phyloP scores from a whole-genome alignment of 1,284 basidiomycete species.

The Trichosporon coremiiforme region DNA sequence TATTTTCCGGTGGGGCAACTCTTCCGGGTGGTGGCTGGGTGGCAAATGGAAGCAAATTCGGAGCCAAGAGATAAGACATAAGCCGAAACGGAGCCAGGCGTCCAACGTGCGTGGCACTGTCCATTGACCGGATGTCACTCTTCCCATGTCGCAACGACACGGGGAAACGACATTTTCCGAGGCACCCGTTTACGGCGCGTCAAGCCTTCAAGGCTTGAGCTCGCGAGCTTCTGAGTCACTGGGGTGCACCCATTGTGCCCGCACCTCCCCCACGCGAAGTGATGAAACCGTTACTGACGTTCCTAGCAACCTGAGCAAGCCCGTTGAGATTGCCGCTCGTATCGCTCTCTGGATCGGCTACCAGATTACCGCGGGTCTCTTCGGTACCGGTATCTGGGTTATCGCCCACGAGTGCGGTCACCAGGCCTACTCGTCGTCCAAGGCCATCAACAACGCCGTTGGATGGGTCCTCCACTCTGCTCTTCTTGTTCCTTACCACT shows the following conservation, averaged over 20 bases:
- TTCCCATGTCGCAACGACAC: conserved; percentile 1
- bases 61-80: conserved; percentile 10
- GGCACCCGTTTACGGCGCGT: conserved; percentile 7
- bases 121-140: conserved; percentile 32
- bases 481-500: conserved; percentile 95
- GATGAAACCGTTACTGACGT: conserved; percentile 35
- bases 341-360: conserved; percentile 81
- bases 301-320: conserved; percentile 40
- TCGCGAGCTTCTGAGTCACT: background rate
- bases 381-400: conserved; percentile 92
- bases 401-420: conserved; percentile 82
- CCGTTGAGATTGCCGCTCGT: conserved; percentile 66
- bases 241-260: background rate
- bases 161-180: background rate
- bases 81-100: background rate
- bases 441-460: conserved; percentile 87
- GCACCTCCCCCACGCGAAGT: conserved; percentile 44
- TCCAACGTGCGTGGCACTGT: conserved; percentile 16
- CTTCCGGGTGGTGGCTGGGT: background rate
- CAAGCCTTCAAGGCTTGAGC: background rate
- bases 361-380: conserved; percentile 78
- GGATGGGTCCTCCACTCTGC: conserved; percentile 93
- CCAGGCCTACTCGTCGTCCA: conserved; percentile 95
- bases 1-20: background rate
- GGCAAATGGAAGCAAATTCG: background rate